Evolutionary conservation across 2,329 filamentous ascomycete species (phyloP).

Genomic region (Phialemoniopsis sp.): DNA sequence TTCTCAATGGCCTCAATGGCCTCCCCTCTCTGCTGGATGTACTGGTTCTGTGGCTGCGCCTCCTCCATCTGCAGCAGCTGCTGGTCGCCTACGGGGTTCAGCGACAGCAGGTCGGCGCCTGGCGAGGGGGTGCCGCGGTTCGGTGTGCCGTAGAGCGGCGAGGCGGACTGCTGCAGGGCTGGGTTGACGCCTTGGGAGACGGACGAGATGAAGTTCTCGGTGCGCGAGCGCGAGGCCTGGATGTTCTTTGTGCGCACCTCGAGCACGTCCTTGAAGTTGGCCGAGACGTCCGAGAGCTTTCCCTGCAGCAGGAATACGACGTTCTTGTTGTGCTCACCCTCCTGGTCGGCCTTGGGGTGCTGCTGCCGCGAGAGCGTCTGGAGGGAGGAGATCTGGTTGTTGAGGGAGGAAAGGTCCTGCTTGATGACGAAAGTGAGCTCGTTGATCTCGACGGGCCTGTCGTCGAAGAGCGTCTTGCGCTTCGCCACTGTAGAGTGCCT

Average conservation of each 20-base stretch:
- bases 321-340: constrained; percentile 97
- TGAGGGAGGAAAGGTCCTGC: constrained; percentile 81
- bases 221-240: constrained; percentile 84
- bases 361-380: constrained; percentile 73
- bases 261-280: constrained; percentile 95
- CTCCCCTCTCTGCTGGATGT: constrained; percentile 90
- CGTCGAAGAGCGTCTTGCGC: constrained; percentile 94
- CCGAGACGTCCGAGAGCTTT: constrained; percentile 86
- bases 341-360: constrained; percentile 70
- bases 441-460: constrained; percentile 93
- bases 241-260: constrained; percentile 98
- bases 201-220: constrained; percentile 93
- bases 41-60: constrained; percentile 77
- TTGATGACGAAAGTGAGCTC: constrained; percentile 97
- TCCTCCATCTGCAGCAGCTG: constrained; percentile 92
- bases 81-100: constrained; percentile 80
- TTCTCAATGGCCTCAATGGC: constrained; percentile 96
- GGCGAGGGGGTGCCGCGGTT: constrained; percentile 62
- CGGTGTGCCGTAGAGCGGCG: constrained; percentile 81
- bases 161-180: constrained; percentile 70
- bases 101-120: constrained; percentile 70
- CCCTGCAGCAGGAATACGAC: constrained; percentile 89
- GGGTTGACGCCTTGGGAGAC: constrained; percentile 74
- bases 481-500: constrained; percentile 64
- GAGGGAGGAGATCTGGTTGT: constrained; percentile 83